Evolutionary conservation across 1,139 yeast species (phyloP).

Genomic region (Taiozyma sp.): DNA sequence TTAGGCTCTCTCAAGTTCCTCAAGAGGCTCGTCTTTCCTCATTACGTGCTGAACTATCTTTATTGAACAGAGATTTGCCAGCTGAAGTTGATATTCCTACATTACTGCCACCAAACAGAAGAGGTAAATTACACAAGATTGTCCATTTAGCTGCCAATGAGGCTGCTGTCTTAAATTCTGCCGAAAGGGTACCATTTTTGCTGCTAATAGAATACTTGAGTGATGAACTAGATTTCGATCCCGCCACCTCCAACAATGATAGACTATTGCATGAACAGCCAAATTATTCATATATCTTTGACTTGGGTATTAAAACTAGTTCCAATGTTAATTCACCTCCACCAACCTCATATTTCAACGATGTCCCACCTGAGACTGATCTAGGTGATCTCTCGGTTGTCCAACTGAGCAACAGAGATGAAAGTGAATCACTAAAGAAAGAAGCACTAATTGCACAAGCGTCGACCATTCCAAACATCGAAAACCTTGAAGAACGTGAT

Average conservation of each 20-base stretch:
- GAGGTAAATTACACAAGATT: slow-evolving; percentile 58
- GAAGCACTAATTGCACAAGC: slow-evolving; percentile 34
- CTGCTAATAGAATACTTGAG: slow-evolving; percentile 74
- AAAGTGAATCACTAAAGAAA: slow-evolving; percentile 33
- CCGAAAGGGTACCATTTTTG: slow-evolving; percentile 91
- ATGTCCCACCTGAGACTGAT: slow-evolving; percentile 41
- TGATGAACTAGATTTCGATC: slow-evolving; percentile 87
- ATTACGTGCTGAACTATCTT: slow-evolving; percentile 79
- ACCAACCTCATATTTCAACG: slow-evolving; percentile 13
- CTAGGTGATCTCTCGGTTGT: slow-evolving; percentile 56
- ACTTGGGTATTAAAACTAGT: slow-evolving; percentile 30
- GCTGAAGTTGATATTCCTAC: slow-evolving; percentile 94
- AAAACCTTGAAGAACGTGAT: slow-evolving; percentile 28
- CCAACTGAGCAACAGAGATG: slow-evolving; percentile 39
- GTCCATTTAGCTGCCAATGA: slow-evolving; percentile 85
- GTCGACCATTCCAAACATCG: slow-evolving; percentile 33
- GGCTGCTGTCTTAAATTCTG: slow-evolving; percentile 91
- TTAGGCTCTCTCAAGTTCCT: slow-evolving; percentile 81
- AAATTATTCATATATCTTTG: slow-evolving; percentile 51
- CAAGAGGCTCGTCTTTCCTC: slow-evolving; percentile 88
- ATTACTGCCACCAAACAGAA: slow-evolving; percentile 59
- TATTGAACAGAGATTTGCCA: slow-evolving; percentile 79
- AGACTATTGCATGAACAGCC: slow-evolving; percentile 37
- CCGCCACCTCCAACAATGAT: slow-evolving; percentile 53
- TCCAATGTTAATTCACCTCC: slow-evolving; percentile 16